phyloP scores from a whole-genome alignment of 345 rosid genomes.

The Eucalyptus regnans region DNA sequence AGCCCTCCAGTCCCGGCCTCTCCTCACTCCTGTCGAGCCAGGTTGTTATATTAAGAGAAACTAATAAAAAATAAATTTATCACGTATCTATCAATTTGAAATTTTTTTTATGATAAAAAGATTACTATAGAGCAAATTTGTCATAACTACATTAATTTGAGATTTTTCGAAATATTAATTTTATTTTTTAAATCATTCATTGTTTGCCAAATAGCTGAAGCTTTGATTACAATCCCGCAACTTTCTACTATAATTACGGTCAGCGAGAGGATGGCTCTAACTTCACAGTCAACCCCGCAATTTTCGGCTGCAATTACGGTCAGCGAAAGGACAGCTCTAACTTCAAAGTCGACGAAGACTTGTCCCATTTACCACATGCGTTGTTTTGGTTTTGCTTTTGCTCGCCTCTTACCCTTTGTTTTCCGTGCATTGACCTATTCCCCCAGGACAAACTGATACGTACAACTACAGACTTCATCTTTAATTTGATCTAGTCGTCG shows the following conservation, averaged over 20 bases:
- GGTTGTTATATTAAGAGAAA: too few species aligned
- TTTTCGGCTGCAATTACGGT: not conserved
- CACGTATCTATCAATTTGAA: fast-evolving
- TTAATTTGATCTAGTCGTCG: not conserved
- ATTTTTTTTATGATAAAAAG: too few species aligned
- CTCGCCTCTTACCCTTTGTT: not conserved
- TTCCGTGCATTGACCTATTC: not conserved
- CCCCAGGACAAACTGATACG: not conserved
- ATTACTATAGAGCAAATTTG: too few species aligned
- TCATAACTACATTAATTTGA: fast-evolving
- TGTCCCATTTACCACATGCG: not conserved
- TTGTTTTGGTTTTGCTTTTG: not conserved
- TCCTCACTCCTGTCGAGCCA: fast-evolving
- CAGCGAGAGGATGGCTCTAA: not conserved
- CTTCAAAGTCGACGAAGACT: not conserved
- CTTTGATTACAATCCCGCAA: not conserved
- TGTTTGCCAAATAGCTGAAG: not conserved
- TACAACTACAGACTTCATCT: not conserved
- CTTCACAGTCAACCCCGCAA: not conserved
- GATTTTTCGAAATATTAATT: too few species aligned
- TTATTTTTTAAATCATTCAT: not conserved
- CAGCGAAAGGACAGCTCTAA: not conserved
- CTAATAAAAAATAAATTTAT: fast-evolving
- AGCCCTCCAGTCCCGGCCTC: fast-evolving
- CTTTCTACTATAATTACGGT: not conserved